Conservation (phyloP, 2,329 filamentous ascomycete species). For the Rhynchosporium secalis region DNA sequence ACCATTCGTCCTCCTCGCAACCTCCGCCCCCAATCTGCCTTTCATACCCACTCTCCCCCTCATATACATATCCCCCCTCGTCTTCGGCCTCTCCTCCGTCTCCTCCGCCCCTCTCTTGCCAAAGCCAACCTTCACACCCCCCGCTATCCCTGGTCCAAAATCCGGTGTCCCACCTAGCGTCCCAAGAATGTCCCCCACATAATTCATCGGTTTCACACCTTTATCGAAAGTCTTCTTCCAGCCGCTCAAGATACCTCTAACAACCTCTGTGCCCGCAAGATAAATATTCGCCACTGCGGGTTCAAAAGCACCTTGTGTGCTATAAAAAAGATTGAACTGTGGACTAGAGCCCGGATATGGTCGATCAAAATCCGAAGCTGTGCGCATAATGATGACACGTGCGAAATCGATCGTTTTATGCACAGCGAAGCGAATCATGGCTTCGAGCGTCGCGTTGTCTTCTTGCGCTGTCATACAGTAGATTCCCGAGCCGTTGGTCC, state of each 20-base stretch:
- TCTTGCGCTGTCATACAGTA: conserved; percentile 75
- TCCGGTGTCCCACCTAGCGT: conserved; percentile 65
- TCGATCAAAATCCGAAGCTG: conserved; percentile 71
- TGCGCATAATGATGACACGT: conserved; percentile 67
- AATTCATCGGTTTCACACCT: conserved; percentile 62
- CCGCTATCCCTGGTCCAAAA: conserved; percentile 52
- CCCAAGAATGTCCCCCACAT: conserved; percentile 71
- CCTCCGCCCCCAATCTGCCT: conserved; percentile 22
- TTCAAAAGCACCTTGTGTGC: conserved; percentile 62
- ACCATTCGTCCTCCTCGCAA: conserved; percentile 23
- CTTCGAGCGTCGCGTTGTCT: conserved; percentile 69
- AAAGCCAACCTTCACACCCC: conserved; percentile 5
- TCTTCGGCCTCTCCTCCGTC: neutral
- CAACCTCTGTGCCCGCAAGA: conserved; percentile 62
- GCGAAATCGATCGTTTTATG: conserved; percentile 62
- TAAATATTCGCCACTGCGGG: conserved; percentile 67
- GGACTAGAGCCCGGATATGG: conserved; percentile 56
- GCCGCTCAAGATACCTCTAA: conserved; percentile 55
- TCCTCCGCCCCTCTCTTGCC: conserved; percentile 15
- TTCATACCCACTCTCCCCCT: conserved; percentile 16
- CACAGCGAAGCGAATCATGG: conserved; percentile 59
- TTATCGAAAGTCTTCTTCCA: conserved; percentile 60
- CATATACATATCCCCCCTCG: conserved; percentile 3
- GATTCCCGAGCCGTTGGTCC: conserved; percentile 66
- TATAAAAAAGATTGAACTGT: conserved; percentile 60